Evolutionary conservation across 1,284 basidiomycete species (phyloP), one percentile per base, ranked within the genome.

Genomic region (Tremellales sp.): DNA sequence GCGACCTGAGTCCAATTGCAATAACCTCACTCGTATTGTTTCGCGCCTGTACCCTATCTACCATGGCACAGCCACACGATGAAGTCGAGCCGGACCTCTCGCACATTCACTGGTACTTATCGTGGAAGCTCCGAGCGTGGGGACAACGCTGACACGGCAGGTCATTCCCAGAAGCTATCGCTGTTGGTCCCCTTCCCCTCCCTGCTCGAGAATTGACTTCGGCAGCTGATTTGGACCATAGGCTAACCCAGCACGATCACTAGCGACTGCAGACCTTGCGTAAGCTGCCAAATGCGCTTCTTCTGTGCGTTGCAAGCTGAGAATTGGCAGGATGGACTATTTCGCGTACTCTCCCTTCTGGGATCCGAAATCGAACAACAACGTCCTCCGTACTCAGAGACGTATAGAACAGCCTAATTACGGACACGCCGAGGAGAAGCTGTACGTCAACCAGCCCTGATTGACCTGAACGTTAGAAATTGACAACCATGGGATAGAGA

Each of bases 301-400:
- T 12, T 33, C 29, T 10, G 29, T 33, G 29, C 29, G 29, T n/a
- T 8, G 10, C 6, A 22, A 22, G 19, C 39, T 22, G 39, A 40
- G 29, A n/a, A 31, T 21, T 8, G 3, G 8, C 48, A 71, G 69
- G 26, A 59, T 73, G 59, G 70, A 73, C 54, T 73, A 71, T 54
- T 73, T 73, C 45, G 65, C 68, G 7, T 62, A 60, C 46, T 71
- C 68, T 12, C 70, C 70, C 3, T 73, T 73, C 56, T 73, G 60
- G 53, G 66, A 71, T 49, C 27, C 54, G 2, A 60, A 62, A 29
- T 69, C 64, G 22, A 73, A 73, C 45, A 73, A 73, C 51, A 58
- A 57, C 39, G 60, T 61, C 10, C 52, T 73, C 25, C 45, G 70
- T 4, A 67, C 65, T 0, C 70, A 73, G 43, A 41, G 62, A 3